Percentiles rank a stretch among this genome's conserved stretches.
Conservation (phyloP, 306 rosid species). For the Inga oerstediana region DNA sequence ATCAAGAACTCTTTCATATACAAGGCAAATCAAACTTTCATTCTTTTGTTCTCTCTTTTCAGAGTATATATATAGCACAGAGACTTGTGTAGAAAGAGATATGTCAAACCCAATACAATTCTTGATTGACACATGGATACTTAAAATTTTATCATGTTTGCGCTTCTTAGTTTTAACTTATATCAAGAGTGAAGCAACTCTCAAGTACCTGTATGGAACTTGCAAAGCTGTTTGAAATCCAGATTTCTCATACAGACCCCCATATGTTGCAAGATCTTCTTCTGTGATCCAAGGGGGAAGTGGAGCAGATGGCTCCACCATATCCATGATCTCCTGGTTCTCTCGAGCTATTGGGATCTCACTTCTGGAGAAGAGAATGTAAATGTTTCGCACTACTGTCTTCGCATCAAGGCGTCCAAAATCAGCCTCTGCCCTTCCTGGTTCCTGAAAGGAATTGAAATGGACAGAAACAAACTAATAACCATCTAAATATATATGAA, state of each 20-base stretch:
- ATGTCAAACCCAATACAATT: not conserved
- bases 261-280: conserved; percentile 70
- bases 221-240: conserved; percentile 73
- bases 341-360: conserved; percentile 77
- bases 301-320: conserved; percentile 71
- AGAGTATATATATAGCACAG: not conserved
- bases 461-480: conserved; percentile 18
- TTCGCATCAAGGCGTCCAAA: conserved; percentile 71
- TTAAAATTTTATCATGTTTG: not conserved
- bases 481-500: not conserved
- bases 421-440: conserved; percentile 88
- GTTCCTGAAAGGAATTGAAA: conserved; percentile 55
- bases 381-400: conserved; percentile 68
- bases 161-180: not conserved
- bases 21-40: not conserved
- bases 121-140: not conserved
- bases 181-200: not conserved
- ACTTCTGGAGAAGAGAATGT: conserved; percentile 75
- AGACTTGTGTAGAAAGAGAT: not conserved
- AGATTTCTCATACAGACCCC: conserved; percentile 70
- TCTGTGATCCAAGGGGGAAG: conserved; percentile 83
- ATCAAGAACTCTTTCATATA: not conserved
- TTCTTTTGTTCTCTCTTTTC: not conserved
- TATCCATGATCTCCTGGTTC: conserved; percentile 84
- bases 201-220: conserved; percentile 72